Base-by-base conservation (phyloP, 768 basidiomycete species). In the Mycena haematopus region DNA sequence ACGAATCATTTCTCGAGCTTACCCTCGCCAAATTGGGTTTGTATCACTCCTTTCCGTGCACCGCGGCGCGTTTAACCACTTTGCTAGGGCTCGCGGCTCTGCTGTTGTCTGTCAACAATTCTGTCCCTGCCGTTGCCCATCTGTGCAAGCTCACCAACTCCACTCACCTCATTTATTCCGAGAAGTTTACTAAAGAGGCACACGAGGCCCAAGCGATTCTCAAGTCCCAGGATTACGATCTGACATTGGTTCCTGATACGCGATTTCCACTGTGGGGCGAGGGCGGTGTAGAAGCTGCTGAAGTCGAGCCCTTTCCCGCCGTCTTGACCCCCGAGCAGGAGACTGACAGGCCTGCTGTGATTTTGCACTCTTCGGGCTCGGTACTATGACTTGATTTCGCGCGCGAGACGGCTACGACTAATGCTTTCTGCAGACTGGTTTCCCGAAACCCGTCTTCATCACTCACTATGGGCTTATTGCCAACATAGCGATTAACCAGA, bases 301-400 rank as follows among this genome's bases (percentile, higher is more conserved):
- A 70, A 27, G 71, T 78, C 46, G 66, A 73, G 44, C 60, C 74
- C 1, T 74, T 71, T 42, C 56, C 69, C 8, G 47, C 70, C 25
- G 63, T 70, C 13, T 62, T 79, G 35, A 72, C 70, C 0, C 74
- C 75, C 11, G 72, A 75, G 35, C 70, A 78, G 47, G 79, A 80
- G 62, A 52, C 49, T 21, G 52, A 63, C 17, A 63, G 77, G 21
- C 71, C 72, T 17, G 74, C 71, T 17, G 76, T 80, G 24, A 77
- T 80, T 51, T 67, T 84, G 52, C 83, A 84, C 63, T 80, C 79
- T 6, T 78, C 77, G 3, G 83, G 83, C 29, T 75, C 74, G 33
- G 75, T 76, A 31, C 29, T 31, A 58, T 24, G 67, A 58, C 46
- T 6, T 55, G 21, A 31, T 35, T 38, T 35, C 9, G 31, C 9